phyloP scores from a whole-genome alignment of 2,329 filamentous ascomycete genomes.

The Zymoseptoria crescenta region DNA sequence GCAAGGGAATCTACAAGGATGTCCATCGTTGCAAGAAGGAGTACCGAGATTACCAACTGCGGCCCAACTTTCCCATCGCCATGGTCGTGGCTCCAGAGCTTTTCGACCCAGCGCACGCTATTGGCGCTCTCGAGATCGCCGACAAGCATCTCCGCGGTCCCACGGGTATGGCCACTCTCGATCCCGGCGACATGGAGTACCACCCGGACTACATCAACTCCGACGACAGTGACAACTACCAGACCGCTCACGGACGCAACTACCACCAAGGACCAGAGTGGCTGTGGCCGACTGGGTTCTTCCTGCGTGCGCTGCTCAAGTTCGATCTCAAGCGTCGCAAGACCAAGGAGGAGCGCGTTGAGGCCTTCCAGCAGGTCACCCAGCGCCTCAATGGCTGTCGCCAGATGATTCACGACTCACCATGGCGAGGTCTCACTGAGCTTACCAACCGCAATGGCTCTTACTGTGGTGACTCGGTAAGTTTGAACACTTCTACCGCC shows the following conservation, averaged over 20 bases:
- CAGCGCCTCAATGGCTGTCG: conserved; percentile 75
- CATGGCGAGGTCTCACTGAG: conserved; percentile 88
- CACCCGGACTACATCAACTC: conserved; percentile 90
- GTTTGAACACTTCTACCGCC: conserved; percentile 29
- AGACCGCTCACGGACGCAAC: conserved; percentile 88
- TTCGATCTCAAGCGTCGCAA: conserved; percentile 74
- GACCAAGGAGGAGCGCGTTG: conserved; percentile 60
- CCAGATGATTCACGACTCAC: conserved; percentile 67
- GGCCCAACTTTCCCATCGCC: conserved; percentile 87
- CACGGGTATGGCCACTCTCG: conserved; percentile 89
- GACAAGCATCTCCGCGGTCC: conserved; percentile 77
- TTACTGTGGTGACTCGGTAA: conserved; percentile 78
- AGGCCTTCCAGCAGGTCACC: conserved; percentile 93
- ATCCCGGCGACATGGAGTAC: conserved; percentile 88
- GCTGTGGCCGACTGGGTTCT: conserved; percentile 96
- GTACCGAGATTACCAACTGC: conserved; percentile 95
- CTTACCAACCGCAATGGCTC: conserved; percentile 84
- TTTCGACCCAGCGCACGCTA: conserved; percentile 70
- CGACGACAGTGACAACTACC: conserved; percentile 85
- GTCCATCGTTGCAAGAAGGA: conserved; percentile 88
- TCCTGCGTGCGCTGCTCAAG: conserved; percentile 80
- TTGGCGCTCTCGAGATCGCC: conserved; percentile 69
- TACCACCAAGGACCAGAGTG: conserved; percentile 98
- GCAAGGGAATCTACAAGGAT: conserved; percentile 96
- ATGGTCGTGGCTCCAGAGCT: conserved; percentile 90